These are phyloP conservation scores for Sesbania bispinosa DNA, from an alignment of 306 rosid genomes.

Conservation along the genomic window DNA sequence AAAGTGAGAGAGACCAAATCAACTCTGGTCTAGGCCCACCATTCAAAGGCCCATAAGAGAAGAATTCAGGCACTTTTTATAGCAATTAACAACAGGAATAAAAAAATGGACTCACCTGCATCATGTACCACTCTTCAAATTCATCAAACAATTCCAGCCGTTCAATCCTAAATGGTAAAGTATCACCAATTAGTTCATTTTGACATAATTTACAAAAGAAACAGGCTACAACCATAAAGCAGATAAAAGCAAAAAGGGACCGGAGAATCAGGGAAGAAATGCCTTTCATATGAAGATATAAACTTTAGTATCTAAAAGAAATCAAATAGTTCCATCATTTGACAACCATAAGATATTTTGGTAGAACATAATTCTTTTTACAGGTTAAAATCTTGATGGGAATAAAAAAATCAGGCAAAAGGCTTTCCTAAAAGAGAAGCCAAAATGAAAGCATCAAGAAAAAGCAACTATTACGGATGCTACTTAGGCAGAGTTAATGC, in stretches of 20 bases:
- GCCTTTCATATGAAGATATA: constrained; percentile 14
- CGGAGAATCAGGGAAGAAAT: neutral
- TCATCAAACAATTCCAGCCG: constrained; percentile 92
- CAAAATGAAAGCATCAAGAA: neutral
- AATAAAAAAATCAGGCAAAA: constrained; percentile 3
- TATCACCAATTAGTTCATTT: constrained; percentile 34
- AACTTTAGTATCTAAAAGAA: constrained; percentile 28
- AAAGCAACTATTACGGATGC: neutral
- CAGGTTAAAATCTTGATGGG: neutral
- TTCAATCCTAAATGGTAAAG: constrained; percentile 66
- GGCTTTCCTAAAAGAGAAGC: neutral
- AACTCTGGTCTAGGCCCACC: constrained; percentile 12
- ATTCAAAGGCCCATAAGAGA: constrained; percentile 15
- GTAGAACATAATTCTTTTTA: neutral
- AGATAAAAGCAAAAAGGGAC: constrained; percentile 14
- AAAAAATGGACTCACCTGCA: constrained; percentile 68
- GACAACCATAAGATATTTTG: constrained; percentile 12
- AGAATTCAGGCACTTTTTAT: constrained; percentile 9
- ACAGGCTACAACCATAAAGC: constrained; percentile 27
- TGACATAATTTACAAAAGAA: constrained; percentile 23
- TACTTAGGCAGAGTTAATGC: neutral
- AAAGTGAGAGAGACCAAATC: neutral
- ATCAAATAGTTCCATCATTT: constrained; percentile 28
- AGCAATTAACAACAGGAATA: constrained; percentile 17
- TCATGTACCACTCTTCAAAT: constrained; percentile 99